Evolutionary conservation across 2,329 filamentous ascomycete genomes (phyloP), one percentile per base, ranked within the genome.

Genomic region (Shiraia bambusicola): DNA sequence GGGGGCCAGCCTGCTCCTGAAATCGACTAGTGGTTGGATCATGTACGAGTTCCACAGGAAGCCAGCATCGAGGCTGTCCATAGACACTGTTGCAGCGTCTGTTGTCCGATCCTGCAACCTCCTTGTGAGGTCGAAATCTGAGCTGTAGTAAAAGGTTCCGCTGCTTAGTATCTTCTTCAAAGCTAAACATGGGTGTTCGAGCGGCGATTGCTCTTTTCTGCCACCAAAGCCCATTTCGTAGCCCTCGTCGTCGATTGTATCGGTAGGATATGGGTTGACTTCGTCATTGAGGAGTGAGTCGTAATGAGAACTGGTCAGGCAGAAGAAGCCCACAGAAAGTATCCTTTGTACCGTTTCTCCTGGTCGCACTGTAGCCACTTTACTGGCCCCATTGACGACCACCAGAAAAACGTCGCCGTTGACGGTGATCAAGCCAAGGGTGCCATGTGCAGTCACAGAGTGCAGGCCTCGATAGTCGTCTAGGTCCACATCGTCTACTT

Each of bases 31-130:
- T 4, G 93, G 91, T 51, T 87, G 85, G 58, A 98, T 95, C 90
- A 98, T 96, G 71, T 94, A 96, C 3, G 89, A 94, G 64, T 98
- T 98, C 93, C 93, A 98, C 13, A 98, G 72, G 64, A 95, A 96
- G 1, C 87, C 86, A 59, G 90, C 86, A 67, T 98, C 90, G 48
- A 97, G 83, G 60, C 88, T 93, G 64, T 95, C 90, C 47, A 96
- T 89, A 49, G 95, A 88, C 50, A 97, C 91, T 1, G 86, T 83
- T 31, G 83, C 79, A 14, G 82, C 82, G 63, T 92, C 88, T 42
- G 86, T 81, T 11, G 85, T 82, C 80, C 92, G 83, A 63, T 96
- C 87, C 69, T 98, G 93, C 49, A 97, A 73, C 54, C 93, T 81
- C 69, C 95, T 91, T 3, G 93, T 98, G 34, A 98, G 76, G 65